A percentile compares a stretch with the other conserved stretches of the same genome.
These are phyloP conservation scores for Rhipidocladum racemiflorum DNA, from an alignment of 176 grass and related monocot species.

Conservation along the genomic window DNA sequence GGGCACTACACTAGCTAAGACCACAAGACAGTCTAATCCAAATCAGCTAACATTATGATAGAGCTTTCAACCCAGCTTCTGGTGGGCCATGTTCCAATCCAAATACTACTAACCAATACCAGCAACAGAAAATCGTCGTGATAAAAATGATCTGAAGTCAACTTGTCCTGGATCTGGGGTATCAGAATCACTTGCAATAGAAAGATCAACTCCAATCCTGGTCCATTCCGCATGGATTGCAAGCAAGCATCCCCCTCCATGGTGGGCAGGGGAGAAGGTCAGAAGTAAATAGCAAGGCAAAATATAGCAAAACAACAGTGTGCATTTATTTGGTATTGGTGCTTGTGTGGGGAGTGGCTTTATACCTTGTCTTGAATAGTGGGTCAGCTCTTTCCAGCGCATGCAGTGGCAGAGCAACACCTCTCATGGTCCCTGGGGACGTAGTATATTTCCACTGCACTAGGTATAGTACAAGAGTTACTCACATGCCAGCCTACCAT, in stretches of 20 bases:
- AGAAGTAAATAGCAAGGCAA: background rate
- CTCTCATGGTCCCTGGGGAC: background rate
- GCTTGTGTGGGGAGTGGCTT: constrained; percentile 18
- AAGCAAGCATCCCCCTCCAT: background rate
- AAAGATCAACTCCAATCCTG: background rate
- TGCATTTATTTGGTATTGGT: constrained; percentile 19
- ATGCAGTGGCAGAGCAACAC: constrained; percentile 5
- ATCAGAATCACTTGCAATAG: background rate
- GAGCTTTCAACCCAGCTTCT: background rate
- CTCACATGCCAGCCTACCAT: background rate
- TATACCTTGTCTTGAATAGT: constrained; percentile 25
- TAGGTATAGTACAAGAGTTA: background rate
- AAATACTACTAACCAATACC: background rate
- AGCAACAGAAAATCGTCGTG: background rate
- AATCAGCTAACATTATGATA: background rate
- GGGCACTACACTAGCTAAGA: background rate
- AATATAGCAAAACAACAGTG: background rate
- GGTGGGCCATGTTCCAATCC: background rate
- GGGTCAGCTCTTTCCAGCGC: constrained; percentile 5
- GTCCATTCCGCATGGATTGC: background rate
- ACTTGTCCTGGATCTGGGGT: background rate
- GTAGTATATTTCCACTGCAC: background rate
- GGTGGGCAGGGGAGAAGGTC: background rate
- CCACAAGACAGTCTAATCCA: background rate
- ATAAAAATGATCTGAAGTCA: background rate